A percentile compares a stretch with the other conserved stretches of the same genome.
phyloP scores from a whole-genome alignment of 805 yeast genomes.

The Starmerella potacharoeniae region DNA sequence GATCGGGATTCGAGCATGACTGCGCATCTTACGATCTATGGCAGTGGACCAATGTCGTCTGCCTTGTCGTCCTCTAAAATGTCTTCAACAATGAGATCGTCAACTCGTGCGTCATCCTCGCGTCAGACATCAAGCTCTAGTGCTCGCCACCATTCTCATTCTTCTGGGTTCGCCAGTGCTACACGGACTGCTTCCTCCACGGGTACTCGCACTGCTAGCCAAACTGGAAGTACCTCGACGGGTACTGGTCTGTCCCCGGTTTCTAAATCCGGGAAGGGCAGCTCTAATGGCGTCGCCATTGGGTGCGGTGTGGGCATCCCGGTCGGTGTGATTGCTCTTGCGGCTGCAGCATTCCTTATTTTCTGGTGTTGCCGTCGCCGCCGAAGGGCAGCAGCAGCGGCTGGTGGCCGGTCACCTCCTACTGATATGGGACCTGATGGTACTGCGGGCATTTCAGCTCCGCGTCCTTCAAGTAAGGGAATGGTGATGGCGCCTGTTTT shows the following conservation, averaged over 20 bases:
- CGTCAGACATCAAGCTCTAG: constrained; percentile 21
- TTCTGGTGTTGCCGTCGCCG: constrained; percentile 41
- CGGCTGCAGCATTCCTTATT: constrained; percentile 39
- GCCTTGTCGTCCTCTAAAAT: constrained; percentile 14
- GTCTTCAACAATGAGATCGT: constrained; percentile 22
- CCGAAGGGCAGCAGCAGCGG: constrained; percentile 27
- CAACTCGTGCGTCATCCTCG: constrained; percentile 7
- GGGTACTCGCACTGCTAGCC: constrained; percentile 19
- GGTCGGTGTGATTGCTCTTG: constrained; percentile 38
- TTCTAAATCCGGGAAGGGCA: constrained; percentile 14
- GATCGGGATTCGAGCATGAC: constrained; percentile 12
- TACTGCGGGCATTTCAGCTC: constrained; percentile 16
- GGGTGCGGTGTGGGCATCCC: constrained; percentile 88
- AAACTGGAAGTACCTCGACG: constrained; percentile 16
- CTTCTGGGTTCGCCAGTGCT: constrained; percentile 10
- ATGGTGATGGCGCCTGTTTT: constrained; percentile 21
- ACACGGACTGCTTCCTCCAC: constrained; percentile 9
- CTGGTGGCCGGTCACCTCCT: not conserved
- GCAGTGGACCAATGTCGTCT: constrained; percentile 12
- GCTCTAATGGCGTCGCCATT: constrained; percentile 58
- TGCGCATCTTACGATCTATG: constrained; percentile 17
- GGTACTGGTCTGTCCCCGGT: constrained; percentile 28
- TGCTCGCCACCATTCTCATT: constrained; percentile 27
- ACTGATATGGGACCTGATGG: constrained; percentile 7
- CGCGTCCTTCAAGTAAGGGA: constrained; percentile 21